Base-by-base conservation (phyloP, 2,329 filamentous ascomycete genomes). In the Basipetospora sp. region DNA sequence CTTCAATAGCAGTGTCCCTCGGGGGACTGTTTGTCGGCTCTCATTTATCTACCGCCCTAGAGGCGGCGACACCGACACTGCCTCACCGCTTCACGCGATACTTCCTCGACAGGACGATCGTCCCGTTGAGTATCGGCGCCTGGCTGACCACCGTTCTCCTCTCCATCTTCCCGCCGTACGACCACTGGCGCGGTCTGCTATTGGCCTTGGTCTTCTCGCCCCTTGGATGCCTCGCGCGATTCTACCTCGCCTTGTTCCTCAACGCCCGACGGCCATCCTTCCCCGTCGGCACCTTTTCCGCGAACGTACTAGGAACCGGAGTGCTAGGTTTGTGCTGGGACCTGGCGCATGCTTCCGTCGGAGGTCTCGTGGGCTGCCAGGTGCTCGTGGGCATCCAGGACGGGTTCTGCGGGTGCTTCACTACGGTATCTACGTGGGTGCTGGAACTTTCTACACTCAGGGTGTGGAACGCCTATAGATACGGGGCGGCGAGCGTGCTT, bases 151-250 rank as follows among this genome's bases (percentile, higher is more conserved):
- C 84, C 1, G 55, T 90, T 3, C 53, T 90, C 17, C 63, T 94
- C 40, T 67, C 74, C 27, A 71, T 80, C 34, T 74, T 80, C 45
- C 82, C 85, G 0, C 84, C 83, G 0, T 67, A 78, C 45, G 67
- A 81, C 29, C 58, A 58, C 14, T 94, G 86, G 87, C 80, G 87
- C 28, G 78, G 80, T 2, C 62, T 77, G 33, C 80, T 72, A 1
- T 88, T 94, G 48, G 71, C 85, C 0, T 63, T 90, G 18, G 75
- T 86, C 2, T 90, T 94, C 48, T 81, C 85, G 1, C 88, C 88
- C 0, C 46, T 84, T 0, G 88, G 88, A 0, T 87, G 80, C 46
- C 57, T 94, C 0, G 52, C 69, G 0, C 72, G 88, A 3, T 93
- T 82, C 59, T 87, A 85, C 52, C 56, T 71, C 1, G 80, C 80